phyloP scores from a whole-genome alignment of 2,329 filamentous ascomycete genomes.

The Penicillium sp. region DNA sequence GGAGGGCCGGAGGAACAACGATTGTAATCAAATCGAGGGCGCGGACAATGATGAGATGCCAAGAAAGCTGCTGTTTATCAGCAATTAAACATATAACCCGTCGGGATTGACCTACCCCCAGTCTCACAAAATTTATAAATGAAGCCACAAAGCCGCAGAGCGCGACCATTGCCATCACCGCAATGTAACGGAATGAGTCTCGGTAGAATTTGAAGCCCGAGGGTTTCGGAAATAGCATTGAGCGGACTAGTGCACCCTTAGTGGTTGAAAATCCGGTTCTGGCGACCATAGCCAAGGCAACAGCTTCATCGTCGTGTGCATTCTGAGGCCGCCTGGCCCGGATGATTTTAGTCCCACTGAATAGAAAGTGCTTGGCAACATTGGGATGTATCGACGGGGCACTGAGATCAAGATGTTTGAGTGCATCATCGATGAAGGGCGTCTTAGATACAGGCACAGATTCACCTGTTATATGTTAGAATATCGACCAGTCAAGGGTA shows the following conservation, averaged over 20 bases:
- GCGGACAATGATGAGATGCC: conserved; percentile 88
- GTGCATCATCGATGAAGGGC: conserved; percentile 75
- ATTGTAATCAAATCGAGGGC: conserved; percentile 96
- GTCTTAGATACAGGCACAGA: conserved; percentile 95
- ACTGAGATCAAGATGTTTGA: conserved; percentile 73
- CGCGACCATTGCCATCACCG: conserved; percentile 89
- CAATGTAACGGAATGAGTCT: conserved; percentile 96
- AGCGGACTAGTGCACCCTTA: conserved; percentile 90
- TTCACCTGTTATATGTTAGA: conserved; percentile 60
- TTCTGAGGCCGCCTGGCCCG: conserved; percentile 86
- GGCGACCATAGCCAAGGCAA: conserved; percentile 86
- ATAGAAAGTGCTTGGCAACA: conserved; percentile 85
- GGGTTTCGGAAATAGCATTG: conserved; percentile 98
- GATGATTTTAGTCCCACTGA: conserved; percentile 93
- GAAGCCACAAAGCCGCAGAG: conserved; percentile 85
- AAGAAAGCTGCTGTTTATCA: conserved; percentile 59
- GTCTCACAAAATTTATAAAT: conserved; percentile 86
- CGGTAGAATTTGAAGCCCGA: conserved; percentile 98
- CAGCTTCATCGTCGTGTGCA: conserved; percentile 80
- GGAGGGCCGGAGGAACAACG: conserved; percentile 90
- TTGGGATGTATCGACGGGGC: conserved; percentile 81
- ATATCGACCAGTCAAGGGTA: background rate
- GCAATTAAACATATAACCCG: conserved; percentile 1
- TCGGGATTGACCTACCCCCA: conserved; percentile 53
- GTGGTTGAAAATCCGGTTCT: conserved; percentile 97